Evolutionary conservation across 345 rosid species (phyloP).

Genomic region (Streptanthus diversifolius): DNA sequence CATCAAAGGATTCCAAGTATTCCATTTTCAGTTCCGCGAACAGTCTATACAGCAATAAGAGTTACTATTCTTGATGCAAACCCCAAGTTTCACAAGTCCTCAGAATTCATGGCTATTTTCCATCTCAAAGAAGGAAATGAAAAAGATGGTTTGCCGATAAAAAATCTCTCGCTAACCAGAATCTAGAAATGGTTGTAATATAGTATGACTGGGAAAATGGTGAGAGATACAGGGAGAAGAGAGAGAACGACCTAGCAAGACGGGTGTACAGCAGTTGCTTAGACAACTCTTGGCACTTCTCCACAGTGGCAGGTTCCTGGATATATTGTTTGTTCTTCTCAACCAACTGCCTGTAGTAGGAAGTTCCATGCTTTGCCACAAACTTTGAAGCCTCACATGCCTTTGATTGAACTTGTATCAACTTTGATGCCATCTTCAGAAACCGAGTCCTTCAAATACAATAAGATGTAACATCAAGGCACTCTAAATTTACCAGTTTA

Average conservation of each 20-base stretch:
- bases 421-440: slow-evolving; percentile 53
- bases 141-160: neutral
- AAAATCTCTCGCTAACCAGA: neutral
- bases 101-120: neutral
- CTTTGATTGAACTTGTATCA: slow-evolving; percentile 62
- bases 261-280: slow-evolving; percentile 84
- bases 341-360: slow-evolving; percentile 71
- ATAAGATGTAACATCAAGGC: neutral
- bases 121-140: neutral
- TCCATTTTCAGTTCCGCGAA: neutral
- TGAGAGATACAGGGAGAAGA: neutral
- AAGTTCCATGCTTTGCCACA: slow-evolving; percentile 64
- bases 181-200: neutral
- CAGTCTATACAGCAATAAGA: neutral
- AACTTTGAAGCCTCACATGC: slow-evolving; percentile 69
- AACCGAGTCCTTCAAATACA: slow-evolving; percentile 33
- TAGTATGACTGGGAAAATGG: neutral
- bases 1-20: neutral
- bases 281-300: slow-evolving; percentile 65
- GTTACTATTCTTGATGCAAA: neutral
- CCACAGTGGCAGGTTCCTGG: slow-evolving; percentile 74
- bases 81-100: neutral
- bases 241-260: slow-evolving; percentile 62
- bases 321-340: slow-evolving; percentile 79
- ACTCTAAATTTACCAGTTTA: neutral